Base-by-base conservation (phyloP, 106 monocot genomes). In the Apostasia ramifera region DNA sequence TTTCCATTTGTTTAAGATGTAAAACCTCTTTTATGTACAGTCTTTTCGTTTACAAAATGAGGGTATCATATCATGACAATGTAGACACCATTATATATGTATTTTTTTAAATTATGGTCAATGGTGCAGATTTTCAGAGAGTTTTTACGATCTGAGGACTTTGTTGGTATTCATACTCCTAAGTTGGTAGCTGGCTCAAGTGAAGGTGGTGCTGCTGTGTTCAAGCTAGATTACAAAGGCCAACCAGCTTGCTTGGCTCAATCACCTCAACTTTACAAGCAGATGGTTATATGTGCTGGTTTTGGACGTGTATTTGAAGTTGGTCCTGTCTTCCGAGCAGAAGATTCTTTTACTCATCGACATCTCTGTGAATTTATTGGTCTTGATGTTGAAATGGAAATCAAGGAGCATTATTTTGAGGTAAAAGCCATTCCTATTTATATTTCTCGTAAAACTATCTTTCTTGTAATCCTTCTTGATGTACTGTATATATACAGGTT, bases 311-410 rank as follows among this genome's bases (percentile, higher is more conserved):
- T 95, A 13, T 95, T 91, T 74, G 91, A 86, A 79, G 74, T 89
- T 70, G 91, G 95, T 7, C 71, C 86, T 66, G 95, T 91, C 8
- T 95, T 86, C 62, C 88, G 95, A 82, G 95, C 95, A 0, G 91
- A 95, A 71, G 88, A 95, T 64, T 95, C 95, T 0, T 82, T 78
- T 59, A 95, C 95, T 45, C 95, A 95, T 57, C 77, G 95, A 50
- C 95, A 95, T 79, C 55, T 95, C 41, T 91, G 91, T 59, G 95
- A 95, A 65, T 91, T 95, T 74, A 70, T 81, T 63, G 95, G 95
- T 1, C 94, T 95, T 82, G 94, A 95, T 76, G 88, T 72, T 78
- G 94, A 95, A 80, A 84, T 95, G 91, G 91, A 88, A 69, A 91
- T 95, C 12, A 88, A 88, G 67, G 91, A 91, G 42, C 91, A 95